These are phyloP conservation scores for Saccharomyces pastorianus DNA, from an alignment of 1,139 yeast genomes.

Conservation along the genomic window DNA sequence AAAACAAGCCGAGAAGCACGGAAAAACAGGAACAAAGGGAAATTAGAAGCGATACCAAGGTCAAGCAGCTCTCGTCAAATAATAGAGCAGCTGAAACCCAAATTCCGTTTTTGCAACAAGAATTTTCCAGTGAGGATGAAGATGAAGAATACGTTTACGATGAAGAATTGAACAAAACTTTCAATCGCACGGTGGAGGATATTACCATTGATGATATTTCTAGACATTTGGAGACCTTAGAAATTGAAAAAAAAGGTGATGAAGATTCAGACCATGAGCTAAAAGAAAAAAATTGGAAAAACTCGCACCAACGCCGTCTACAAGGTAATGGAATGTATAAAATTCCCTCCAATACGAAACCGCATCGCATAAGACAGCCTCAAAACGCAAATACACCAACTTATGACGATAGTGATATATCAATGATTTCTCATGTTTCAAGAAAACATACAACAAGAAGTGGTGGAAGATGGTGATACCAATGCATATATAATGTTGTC, in stretches of 20 bases:
- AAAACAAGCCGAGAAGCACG: background rate
- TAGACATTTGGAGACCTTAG: constrained; percentile 31
- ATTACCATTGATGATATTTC: constrained; percentile 34
- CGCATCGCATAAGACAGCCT: constrained; percentile 21
- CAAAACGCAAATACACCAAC: constrained; percentile 18
- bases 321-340: constrained; percentile 20
- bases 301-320: constrained; percentile 7
- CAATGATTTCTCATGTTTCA: constrained; percentile 31
- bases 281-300: constrained; percentile 2
- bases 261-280: constrained; percentile 7
- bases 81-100: constrained; percentile 9
- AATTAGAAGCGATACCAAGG: constrained; percentile 3
- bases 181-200: constrained; percentile 33
- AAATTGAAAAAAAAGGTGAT: constrained; percentile 21
- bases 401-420: constrained; percentile 30
- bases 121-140: constrained; percentile 27
- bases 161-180: constrained; percentile 32
- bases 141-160: constrained; percentile 32
- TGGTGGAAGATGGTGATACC: constrained; percentile 24
- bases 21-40: constrained; percentile 5
- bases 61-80: constrained; percentile 2
- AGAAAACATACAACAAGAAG: constrained; percentile 28
- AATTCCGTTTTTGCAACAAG: constrained; percentile 27
- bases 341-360: constrained; percentile 25
- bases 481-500: background rate